Evolutionary conservation across 2,329 filamentous ascomycete genomes (phyloP).

Genomic region (Xylaria sp.): DNA sequence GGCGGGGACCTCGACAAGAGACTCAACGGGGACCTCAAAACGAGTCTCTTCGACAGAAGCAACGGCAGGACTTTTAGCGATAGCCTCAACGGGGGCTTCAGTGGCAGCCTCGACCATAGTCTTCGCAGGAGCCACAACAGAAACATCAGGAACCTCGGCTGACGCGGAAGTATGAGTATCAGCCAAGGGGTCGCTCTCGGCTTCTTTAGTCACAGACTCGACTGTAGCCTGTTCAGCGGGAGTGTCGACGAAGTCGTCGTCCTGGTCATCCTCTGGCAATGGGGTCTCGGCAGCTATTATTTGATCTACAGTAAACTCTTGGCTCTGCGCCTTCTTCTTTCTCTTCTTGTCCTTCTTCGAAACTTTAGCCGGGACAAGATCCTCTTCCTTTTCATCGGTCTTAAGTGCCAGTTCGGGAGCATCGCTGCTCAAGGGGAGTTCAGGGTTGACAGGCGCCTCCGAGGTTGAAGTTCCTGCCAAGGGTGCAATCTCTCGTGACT

Average conservation of each 20-base stretch:
- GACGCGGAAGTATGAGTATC: background rate
- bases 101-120: background rate
- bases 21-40: background rate
- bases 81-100: background rate
- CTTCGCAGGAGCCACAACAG: background rate
- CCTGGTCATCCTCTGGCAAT: slow-evolving; percentile 18
- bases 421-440: slow-evolving; percentile 10
- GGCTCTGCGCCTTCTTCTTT: slow-evolving; percentile 27
- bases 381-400: slow-evolving; percentile 10
- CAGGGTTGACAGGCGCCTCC: background rate
- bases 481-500: slow-evolving; percentile 38
- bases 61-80: background rate
- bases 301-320: background rate
- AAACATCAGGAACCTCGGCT: background rate
- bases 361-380: slow-evolving; percentile 38
- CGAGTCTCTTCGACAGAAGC: background rate
- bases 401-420: slow-evolving; percentile 2
- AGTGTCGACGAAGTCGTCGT: slow-evolving; percentile 34
- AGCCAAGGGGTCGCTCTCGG: background rate
- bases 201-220: slow-evolving; percentile 2
- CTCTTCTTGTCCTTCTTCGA: slow-evolving; percentile 41
- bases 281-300: slow-evolving; percentile 10
- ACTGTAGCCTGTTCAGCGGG: slow-evolving; percentile 5
- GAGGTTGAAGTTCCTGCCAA: slow-evolving; percentile 9
- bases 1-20: background rate